These are phyloP conservation scores for Boletus sp. DNA, from an alignment of 1,284 basidiomycete species.

Conservation along the genomic window DNA sequence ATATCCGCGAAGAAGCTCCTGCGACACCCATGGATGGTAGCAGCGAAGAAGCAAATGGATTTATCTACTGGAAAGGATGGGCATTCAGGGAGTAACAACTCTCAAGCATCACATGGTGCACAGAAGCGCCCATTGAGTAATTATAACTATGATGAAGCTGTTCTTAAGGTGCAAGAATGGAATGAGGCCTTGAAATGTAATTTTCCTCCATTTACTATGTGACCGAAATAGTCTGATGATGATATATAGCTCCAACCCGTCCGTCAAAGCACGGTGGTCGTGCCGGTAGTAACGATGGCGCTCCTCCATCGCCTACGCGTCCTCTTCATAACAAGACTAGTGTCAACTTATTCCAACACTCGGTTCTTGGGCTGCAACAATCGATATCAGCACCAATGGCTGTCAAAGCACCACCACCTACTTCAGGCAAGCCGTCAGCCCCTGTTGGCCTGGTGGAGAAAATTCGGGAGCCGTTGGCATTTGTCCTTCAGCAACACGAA, in stretches of 20 bases:
- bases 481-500: conserved; percentile 64
- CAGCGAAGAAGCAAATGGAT: conserved; percentile 72
- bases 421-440: conserved; percentile 24
- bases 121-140: conserved; percentile 60
- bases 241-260: conserved; percentile 51
- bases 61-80: conserved; percentile 40
- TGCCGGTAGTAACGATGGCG: conserved; percentile 30
- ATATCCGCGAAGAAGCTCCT: conserved; percentile 92
- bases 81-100: conserved; percentile 26
- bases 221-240: conserved; percentile 26
- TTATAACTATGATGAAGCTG: conserved; percentile 90
- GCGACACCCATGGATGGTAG: conserved; percentile 93
- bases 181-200: conserved; percentile 92
- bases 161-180: conserved; percentile 96
- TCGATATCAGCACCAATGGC: conserved; percentile 29
- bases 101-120: conserved; percentile 30
- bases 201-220: conserved; percentile 5
- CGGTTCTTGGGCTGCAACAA: conserved; percentile 32
- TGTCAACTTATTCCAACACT: conserved; percentile 30
- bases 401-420: conserved; percentile 25
- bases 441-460: conserved; percentile 48
- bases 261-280: conserved; percentile 60
- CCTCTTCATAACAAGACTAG: conserved; percentile 30
- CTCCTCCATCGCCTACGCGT: conserved; percentile 41
- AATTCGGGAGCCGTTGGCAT: conserved; percentile 51